Evolutionary conservation across 148 eudicot genomes (phyloP).

Genomic region (Polygonum maritimum): DNA sequence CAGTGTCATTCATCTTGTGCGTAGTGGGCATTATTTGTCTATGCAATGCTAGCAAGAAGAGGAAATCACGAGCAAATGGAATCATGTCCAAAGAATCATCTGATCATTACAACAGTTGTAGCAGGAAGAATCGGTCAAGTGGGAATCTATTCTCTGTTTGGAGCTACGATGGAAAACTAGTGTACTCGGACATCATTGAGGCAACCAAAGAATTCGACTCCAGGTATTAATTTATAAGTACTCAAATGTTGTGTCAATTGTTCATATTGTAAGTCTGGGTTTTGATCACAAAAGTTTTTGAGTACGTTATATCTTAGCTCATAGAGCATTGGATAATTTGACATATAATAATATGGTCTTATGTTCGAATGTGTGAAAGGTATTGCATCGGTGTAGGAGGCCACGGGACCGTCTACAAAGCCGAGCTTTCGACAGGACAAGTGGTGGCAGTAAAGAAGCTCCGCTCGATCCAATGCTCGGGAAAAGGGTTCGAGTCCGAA

Average conservation of each 20-base stretch:
- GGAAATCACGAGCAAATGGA: neutral
- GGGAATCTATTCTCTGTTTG: slow-evolving; percentile 24
- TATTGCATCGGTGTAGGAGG: slow-evolving; percentile 40
- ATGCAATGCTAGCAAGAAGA: neutral
- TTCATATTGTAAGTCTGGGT: neutral
- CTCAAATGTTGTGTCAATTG: neutral
- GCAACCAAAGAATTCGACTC: slow-evolving; percentile 32
- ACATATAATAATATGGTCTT: neutral
- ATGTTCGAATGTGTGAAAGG: neutral
- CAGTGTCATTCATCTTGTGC: slow-evolving; percentile 12
- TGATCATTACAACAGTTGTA: slow-evolving; percentile 2
- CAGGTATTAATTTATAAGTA: neutral
- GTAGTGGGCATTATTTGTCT: slow-evolving; percentile 2
- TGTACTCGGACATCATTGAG: slow-evolving; percentile 26
- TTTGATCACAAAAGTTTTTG: neutral
- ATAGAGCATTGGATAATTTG: no score
- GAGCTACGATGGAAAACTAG: slow-evolving; percentile 27
- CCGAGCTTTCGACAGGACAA: slow-evolving; percentile 30
- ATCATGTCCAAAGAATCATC: neutral
- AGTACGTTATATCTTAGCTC: neutral
- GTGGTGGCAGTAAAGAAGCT: slow-evolving; percentile 46
- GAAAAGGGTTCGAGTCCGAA: slow-evolving; percentile 24
- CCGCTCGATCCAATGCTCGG: slow-evolving; percentile 11
- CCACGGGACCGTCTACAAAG: slow-evolving; percentile 40
- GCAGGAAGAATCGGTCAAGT: neutral